These are phyloP conservation scores for Punctularia strigosozonata DNA, from an alignment of 768 basidiomycete species.

Conservation along the genomic window DNA sequence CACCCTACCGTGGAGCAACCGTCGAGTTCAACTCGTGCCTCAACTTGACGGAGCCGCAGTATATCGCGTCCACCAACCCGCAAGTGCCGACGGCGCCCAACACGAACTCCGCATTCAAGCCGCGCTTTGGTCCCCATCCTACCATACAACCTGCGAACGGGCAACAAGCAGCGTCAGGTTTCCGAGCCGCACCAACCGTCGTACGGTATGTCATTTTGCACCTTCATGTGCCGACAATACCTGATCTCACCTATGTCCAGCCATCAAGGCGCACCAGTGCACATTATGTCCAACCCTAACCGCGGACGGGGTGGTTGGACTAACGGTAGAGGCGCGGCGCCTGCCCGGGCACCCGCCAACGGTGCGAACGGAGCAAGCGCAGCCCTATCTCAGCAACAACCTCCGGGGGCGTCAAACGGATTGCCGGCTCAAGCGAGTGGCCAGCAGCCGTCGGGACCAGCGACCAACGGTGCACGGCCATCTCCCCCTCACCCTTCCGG, in stretches of 20 bases:
- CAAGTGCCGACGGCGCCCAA: constrained; percentile 35
- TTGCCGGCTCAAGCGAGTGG: background rate
- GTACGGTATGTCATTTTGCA: constrained; percentile 18
- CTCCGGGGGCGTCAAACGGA: background rate
- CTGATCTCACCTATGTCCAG: constrained; percentile 10
- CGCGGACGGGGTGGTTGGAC: constrained; percentile 26
- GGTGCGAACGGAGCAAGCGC: constrained; percentile 7
- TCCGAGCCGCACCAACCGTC: constrained; percentile 39
- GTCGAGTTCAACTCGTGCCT: constrained; percentile 82
- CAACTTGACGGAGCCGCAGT: constrained; percentile 82
- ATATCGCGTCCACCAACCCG: constrained; percentile 62
- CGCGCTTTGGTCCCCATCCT: constrained; percentile 57
- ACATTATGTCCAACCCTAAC: constrained; percentile 74
- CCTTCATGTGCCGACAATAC: background rate
- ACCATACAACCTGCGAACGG: constrained; percentile 42
- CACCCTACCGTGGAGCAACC: constrained; percentile 83
- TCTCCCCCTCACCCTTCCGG: constrained; percentile 4
- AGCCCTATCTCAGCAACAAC: background rate
- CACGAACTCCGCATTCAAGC: constrained; percentile 45
- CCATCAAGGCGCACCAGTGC: constrained; percentile 30
- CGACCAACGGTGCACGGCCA: constrained; percentile 5
- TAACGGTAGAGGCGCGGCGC: constrained; percentile 10
- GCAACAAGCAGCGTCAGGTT: constrained; percentile 46
- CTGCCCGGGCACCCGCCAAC: constrained; percentile 18
- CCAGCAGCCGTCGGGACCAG: background rate